These are phyloP conservation scores for Aspergillus pseudotamarii DNA, from an alignment of 2,329 filamentous ascomycete species.

Conservation along the genomic window DNA sequence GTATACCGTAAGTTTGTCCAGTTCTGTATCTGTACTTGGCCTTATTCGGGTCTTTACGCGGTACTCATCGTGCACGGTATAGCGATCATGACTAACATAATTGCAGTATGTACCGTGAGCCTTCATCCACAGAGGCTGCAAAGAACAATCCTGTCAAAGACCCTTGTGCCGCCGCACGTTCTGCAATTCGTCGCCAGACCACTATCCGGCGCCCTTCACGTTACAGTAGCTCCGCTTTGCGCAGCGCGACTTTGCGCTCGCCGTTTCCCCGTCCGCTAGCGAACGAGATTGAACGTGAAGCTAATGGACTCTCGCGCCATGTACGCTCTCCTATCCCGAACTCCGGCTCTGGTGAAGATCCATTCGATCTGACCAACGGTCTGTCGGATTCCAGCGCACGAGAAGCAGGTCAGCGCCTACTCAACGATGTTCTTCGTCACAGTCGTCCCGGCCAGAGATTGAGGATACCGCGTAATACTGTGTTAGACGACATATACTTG, in stretches of 20 bases:
- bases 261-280: constrained; percentile 32
- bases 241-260: constrained; percentile 31
- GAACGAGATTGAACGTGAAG: constrained; percentile 37
- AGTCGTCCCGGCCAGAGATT: constrained; percentile 35
- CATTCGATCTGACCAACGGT: constrained; percentile 28
- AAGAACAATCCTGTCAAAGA: constrained; percentile 55
- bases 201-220: constrained; percentile 37
- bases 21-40: constrained; percentile 3
- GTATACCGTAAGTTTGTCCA: constrained; percentile 44
- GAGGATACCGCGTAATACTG: constrained; percentile 41
- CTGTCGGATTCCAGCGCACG: constrained; percentile 29
- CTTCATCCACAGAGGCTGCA: constrained; percentile 47
- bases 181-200: constrained; percentile 59
- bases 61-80: constrained; percentile 16
- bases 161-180: constrained; percentile 56
- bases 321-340: constrained; percentile 32
- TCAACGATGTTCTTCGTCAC: constrained; percentile 39
- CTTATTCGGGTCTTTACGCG: constrained; percentile 15
- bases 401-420: constrained; percentile 38
- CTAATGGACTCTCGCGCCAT: constrained; percentile 23
- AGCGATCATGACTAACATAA: constrained; percentile 24
- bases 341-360: constrained; percentile 30
- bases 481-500: constrained; percentile 29
- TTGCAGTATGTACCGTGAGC: constrained; percentile 58
- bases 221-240: constrained; percentile 29